Evolutionary conservation across 2,329 filamentous ascomycete species (phyloP), one percentile per base, ranked within the genome.

Genomic region (Monilinia polystroma): DNA sequence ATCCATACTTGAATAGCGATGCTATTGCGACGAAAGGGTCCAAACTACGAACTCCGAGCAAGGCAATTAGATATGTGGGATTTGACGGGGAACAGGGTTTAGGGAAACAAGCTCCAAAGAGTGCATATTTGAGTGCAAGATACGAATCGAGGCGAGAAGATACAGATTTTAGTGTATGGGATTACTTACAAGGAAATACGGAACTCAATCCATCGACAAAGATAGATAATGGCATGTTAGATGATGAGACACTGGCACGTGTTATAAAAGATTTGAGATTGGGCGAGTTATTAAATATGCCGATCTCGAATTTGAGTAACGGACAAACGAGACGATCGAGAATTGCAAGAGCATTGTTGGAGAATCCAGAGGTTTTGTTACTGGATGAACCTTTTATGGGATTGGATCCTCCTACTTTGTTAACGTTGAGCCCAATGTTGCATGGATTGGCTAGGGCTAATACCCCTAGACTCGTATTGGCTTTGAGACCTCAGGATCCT

Each of bases 381-480:
- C 82, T 97, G 2, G 95, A 99, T 78, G 94, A 97, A 73, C 94
- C 95, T 1, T 97, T 97, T 75, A 96, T 97, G 91, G 94, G 95
- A 0, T 82, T 99, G 20, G 95, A 98, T 77, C 95, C 94, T 18
- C 89, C 88, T 7, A 96, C 93, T 0, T 85, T 91, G 16, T 82
- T 84, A 16, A 85, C 85, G 1, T 80, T 98, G 71, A 94, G 90
- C 52, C 82, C 84, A 0, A 81, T 98, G 57, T 80, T 97, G 29
- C 80, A 86, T 70, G 82, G 82, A 0, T 79, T 97, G 66, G 90
- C 92, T 0, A 82, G 85, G 67, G 84, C 83, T 59, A 85, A 85
- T 18, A 83, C 81, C 8, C 93, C 93, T 0, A 84, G 92, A 43
- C 80, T 98, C 32, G 81, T 98, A 2, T 79, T 98, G 49, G 90